Evolutionary conservation across 1,284 basidiomycete genomes (phyloP), one percentile per base, ranked within the genome.

Genomic region (Baeospora myosura): DNA sequence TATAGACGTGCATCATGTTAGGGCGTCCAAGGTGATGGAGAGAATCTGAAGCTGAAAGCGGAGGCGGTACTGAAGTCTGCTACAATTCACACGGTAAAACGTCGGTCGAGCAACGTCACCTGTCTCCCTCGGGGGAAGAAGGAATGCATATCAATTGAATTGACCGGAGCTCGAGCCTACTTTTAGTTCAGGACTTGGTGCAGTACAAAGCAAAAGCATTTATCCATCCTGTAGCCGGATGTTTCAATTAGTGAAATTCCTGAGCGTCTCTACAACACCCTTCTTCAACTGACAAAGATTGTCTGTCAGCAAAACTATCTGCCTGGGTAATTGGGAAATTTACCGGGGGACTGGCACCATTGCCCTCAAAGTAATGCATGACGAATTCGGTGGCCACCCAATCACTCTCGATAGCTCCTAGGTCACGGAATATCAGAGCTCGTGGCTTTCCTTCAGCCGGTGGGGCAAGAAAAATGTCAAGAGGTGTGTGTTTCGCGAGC

Each of bases 331-430:
- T 38, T 28, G 6, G 31, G 1, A 7, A 25, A 64, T 82, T 57
- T 52, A 88, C 85, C 38, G 79, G 66, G 26, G 84, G 82, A 56
- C 85, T 88, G 18, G 81, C 69, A 4, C 78, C 79, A 21, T 71
- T 62, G 21, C 75, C 80, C 44, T 79, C 77, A 53, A 88, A 86
- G 56, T 88, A 89, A 28, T 83, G 74, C 40, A 84, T 57, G 22
- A 88, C 63, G 46, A 89, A 78, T 54, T 88, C 75, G 8, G 70
- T 75, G 0, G 83, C 75, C 11, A 88, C 68, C 86, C 86, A 89
- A 49, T 79, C 72, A 54, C 65, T 77, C 49, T 86, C 76, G 28
- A 88, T 68, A 0, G 70, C 63, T 26, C 86, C 86, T 31, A 89
- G 61, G 53, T 87, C 85, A 32, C 79, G 69, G 53, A 88, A 74